Conservation (phyloP, 352 stramenopile genomes). For the Pythium aphanidermatum region DNA sequence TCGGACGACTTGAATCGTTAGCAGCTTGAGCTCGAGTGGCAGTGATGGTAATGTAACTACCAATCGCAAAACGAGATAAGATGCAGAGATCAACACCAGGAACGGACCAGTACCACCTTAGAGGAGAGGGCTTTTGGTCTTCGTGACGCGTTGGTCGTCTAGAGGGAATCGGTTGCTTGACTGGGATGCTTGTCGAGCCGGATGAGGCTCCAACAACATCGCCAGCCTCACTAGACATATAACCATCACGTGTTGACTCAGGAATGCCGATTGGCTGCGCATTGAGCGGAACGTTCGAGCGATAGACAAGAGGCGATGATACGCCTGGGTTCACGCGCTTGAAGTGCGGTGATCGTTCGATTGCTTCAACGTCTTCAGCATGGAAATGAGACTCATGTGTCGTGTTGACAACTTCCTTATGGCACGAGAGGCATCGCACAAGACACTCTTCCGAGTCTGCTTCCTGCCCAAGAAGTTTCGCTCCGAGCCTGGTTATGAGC, state of each 20-base stretch:
- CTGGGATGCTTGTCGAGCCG: neutral
- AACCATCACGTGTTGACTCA: too few species aligned
- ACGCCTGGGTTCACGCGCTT: slow-evolving; percentile 48
- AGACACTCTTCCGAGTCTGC: slow-evolving; percentile 56
- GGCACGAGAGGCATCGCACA: slow-evolving; percentile 60
- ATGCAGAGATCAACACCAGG: neutral
- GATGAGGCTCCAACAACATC: neutral
- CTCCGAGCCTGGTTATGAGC: slow-evolving; percentile 42
- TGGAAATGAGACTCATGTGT: slow-evolving; percentile 10
- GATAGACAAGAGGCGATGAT: slow-evolving; percentile 47
- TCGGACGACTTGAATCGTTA: slow-evolving; percentile 20
- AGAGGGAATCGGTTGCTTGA: slow-evolving; percentile 2
- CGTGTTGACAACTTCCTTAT: slow-evolving; percentile 44
- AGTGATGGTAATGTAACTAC: slow-evolving; percentile 34
- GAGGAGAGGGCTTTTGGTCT: slow-evolving; percentile 5
- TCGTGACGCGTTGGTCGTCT: slow-evolving; percentile 2
- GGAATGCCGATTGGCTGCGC: slow-evolving; percentile 21
- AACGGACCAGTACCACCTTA: slow-evolving; percentile 7
- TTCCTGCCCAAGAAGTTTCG: slow-evolving; percentile 38
- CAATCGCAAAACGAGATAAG: too few species aligned
- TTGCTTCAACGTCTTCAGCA: slow-evolving; percentile 16
- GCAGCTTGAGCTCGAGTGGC: slow-evolving; percentile 20
- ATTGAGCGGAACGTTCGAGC: slow-evolving; percentile 55
- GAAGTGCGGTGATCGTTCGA: slow-evolving; percentile 12
- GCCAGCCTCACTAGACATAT: too few species aligned